Base-by-base conservation (phyloP, 2,329 filamentous ascomycete genomes). In the Cladosporium sp. region DNA sequence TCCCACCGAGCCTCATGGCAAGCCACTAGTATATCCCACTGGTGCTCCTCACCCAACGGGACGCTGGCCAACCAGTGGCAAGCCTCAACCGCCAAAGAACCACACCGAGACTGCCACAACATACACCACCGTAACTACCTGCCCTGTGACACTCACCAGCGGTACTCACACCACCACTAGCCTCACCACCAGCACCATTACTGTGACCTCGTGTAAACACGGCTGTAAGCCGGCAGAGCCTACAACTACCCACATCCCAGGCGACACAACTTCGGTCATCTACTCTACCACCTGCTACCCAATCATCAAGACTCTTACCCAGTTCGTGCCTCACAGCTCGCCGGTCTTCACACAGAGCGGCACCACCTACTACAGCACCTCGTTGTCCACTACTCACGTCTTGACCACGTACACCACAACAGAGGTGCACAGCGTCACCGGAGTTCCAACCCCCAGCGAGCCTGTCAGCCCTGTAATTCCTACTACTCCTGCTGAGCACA, bases 341-440 rank as follows among this genome's bases (percentile, higher is more conserved):
- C 63, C 63, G 8, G 63, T 65, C 8, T 40, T 44, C 33, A 65
- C 63, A 10, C 56, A 65, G 23, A 52, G 63, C 8, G 63, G 56
- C 21, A 65, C 56, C 7, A 65, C 63, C 21, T 65, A 65, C 56
- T 65, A 65, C 63, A 65, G 63, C 55, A 65, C 63, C 23, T 65
- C 55, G 55, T 33, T 65, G 8, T 65, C 63, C 16, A 60, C 50
- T 3, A 65, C 63, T 8, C 57, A 65, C 56, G 53, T 60, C n/a
- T 12, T 60, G 40, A 65, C 63, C 5, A 33, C 33, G 8, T 65
- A 53, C 56, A 52, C 52, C 55, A 53, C 63, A n/a, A 65, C 63
- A 6, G 55, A 55, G 10, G 44, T 35, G 5, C 37, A 65, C 63
- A 59, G 23, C 40, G 40, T 60, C 26, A 65, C 63, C 5, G 55